Base-by-base conservation (phyloP, 768 basidiomycete species). In the Leccinum arenicola region DNA sequence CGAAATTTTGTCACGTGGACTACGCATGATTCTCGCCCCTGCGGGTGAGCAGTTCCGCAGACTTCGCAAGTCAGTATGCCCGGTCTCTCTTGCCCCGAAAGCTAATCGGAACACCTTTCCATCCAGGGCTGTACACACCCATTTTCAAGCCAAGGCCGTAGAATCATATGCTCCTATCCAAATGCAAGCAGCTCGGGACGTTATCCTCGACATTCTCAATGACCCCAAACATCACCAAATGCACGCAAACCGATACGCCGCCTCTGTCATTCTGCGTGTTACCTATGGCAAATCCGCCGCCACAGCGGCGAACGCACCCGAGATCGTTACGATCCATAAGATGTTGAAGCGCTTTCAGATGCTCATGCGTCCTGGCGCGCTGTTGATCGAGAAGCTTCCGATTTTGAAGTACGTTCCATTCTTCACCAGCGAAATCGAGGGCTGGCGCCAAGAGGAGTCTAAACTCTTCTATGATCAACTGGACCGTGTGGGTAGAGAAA, bases 11-110 rank as follows among this genome's bases (percentile, higher is more conserved):
- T 83, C 81, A 0, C 81, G 84, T 3, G 85, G 84, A 0, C 81
- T 87, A 76, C 73, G 85, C 0, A 76, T 83, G 59, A 66, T 87
- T 52, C 74, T 86, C 8, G 83, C 81, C 3, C 79, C 80, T 0
- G 80, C 80, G 3, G 85, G 84, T 2, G 84, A 85, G 27, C 75
- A 80, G 47, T 84, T 86, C 66, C 82, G 83, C 68, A 84, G 81
- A 69, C 80, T 86, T 73, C 77, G 85, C 57, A 80, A 78, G 84
- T 84, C 70, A 68, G 11, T 38, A 25, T 40, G 12, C 21, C 3
- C 15, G 9, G 15, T 23, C 5, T 55, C 33, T 4, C 15, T 23
- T 60, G 19, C 7, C 14, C 27, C 10, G 23, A 17, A 53, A 17
- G 25, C 15, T 66, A 11, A 61, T 25, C 23, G 3, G 5, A 31